Conservation (phyloP, 2,329 filamentous ascomycete genomes). For the Plenodomus tracheiphilus region DNA sequence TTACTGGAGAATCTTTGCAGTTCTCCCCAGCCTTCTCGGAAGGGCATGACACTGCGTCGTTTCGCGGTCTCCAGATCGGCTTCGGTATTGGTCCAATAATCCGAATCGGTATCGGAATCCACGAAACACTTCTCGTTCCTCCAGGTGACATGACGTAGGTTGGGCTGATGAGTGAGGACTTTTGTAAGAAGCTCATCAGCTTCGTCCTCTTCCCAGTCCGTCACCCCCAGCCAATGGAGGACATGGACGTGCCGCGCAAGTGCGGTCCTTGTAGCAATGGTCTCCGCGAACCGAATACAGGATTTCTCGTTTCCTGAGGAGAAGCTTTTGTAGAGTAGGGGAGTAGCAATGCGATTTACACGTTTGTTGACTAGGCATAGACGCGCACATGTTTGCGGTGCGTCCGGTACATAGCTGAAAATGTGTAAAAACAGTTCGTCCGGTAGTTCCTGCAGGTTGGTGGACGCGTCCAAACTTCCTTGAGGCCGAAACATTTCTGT, state of each 20-base stretch:
- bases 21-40: not conserved
- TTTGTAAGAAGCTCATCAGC: not conserved
- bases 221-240: not conserved
- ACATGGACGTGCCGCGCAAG: not conserved
- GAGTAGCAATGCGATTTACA: no score
- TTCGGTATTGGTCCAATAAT: not conserved
- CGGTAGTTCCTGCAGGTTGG: no score
- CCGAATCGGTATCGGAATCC: not conserved
- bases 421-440: no score
- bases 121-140: not conserved
- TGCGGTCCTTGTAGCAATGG: not conserved
- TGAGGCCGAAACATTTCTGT: no score
- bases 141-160: not conserved
- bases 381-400: no score
- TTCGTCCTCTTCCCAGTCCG: not conserved
- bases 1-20: not conserved
- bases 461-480: no score
- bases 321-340: no score
- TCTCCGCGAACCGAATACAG: no score
- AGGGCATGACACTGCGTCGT: not conserved
- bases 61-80: not conserved
- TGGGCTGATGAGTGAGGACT: not conserved
- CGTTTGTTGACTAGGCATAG: no score
- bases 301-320: no score
- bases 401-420: no score